These are phyloP conservation scores for Ophiostoma piceae DNA, from an alignment of 2,329 filamentous ascomycete genomes.

Conservation along the genomic window DNA sequence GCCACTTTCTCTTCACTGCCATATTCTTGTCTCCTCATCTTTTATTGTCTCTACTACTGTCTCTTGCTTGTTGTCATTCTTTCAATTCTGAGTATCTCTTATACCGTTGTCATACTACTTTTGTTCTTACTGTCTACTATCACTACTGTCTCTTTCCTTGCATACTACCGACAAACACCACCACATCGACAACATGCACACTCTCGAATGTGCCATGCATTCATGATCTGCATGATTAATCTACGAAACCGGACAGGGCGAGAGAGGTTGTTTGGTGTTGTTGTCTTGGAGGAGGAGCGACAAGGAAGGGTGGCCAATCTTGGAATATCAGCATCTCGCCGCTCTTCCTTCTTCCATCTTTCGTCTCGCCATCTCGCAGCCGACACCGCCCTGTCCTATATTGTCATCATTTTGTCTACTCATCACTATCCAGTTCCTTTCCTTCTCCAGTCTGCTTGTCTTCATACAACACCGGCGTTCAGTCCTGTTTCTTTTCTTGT, in stretches of 20 bases:
- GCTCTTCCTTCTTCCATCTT: background rate
- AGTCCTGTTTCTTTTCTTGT: background rate
- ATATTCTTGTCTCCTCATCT: slow-evolving; percentile 32
- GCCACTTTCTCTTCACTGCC: slow-evolving; percentile 29
- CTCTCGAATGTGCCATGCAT: slow-evolving; percentile 24
- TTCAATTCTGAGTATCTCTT: background rate
- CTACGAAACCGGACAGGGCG: slow-evolving; percentile 21
- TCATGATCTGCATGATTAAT: slow-evolving; percentile 27
- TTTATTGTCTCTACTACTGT: slow-evolving; percentile 22
- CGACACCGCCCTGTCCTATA: background rate
- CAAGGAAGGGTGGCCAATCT: background rate
- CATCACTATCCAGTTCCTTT: background rate
- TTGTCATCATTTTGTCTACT: slow-evolving; percentile 1
- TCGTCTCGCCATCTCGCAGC: background rate
- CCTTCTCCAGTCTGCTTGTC: background rate
- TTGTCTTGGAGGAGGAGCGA: background rate
- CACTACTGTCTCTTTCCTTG: background rate
- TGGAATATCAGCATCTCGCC: background rate
- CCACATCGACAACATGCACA: background rate
- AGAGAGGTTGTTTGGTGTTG: background rate
- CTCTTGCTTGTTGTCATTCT: slow-evolving; percentile 20
- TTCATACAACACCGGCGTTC: slow-evolving; percentile 7
- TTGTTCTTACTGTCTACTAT: background rate
- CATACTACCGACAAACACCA: background rate
- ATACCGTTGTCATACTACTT: slow-evolving; percentile 16